These are phyloP conservation scores for Trametes hirsuta DNA, from an alignment of 1,284 basidiomycete genomes.

Conservation along the genomic window DNA sequence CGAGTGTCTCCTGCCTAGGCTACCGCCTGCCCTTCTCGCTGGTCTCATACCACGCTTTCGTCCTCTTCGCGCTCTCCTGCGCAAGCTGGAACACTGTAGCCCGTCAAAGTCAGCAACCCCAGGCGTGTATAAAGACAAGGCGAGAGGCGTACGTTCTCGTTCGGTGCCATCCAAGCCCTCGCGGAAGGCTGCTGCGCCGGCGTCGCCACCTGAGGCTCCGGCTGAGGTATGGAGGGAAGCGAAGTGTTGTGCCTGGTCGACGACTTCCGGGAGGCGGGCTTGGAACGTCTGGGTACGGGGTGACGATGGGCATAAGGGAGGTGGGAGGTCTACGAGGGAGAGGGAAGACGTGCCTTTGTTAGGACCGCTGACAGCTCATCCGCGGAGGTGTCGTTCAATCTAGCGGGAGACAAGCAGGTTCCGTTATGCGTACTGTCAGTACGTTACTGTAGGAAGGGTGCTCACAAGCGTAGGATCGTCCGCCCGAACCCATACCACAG, in stretches of 20 bases:
- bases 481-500: slow-evolving; percentile 90
- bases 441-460: slow-evolving; percentile 9
- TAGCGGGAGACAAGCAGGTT: slow-evolving; percentile 31
- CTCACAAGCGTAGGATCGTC: slow-evolving; percentile 80
- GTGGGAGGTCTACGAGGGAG: neutral
- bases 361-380: slow-evolving; percentile 71
- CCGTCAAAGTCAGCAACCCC: neutral
- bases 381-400: slow-evolving; percentile 72
- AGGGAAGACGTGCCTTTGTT: slow-evolving; percentile 52
- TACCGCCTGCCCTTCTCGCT: slow-evolving; percentile 56
- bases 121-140: neutral
- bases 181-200: slow-evolving; percentile 74
- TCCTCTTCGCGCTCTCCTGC: slow-evolving; percentile 76
- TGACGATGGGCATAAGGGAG: neutral
- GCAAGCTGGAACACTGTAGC: slow-evolving; percentile 78
- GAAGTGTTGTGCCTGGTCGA: slow-evolving; percentile 92
- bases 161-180: slow-evolving; percentile 90
- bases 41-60: slow-evolving; percentile 85
- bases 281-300: slow-evolving; percentile 69
- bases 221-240: slow-evolving; percentile 61
- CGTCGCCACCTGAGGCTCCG: slow-evolving; percentile 49
- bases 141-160: slow-evolving; percentile 69
- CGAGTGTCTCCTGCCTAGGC: slow-evolving; percentile 10
- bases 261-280: slow-evolving; percentile 75
- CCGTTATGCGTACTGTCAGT: neutral